A percentile compares a stretch with the other conserved stretches of the same genome.
Evolutionary conservation across 1,284 basidiomycete species (phyloP).

Genomic region (Cryptococcus wingfieldii): DNA sequence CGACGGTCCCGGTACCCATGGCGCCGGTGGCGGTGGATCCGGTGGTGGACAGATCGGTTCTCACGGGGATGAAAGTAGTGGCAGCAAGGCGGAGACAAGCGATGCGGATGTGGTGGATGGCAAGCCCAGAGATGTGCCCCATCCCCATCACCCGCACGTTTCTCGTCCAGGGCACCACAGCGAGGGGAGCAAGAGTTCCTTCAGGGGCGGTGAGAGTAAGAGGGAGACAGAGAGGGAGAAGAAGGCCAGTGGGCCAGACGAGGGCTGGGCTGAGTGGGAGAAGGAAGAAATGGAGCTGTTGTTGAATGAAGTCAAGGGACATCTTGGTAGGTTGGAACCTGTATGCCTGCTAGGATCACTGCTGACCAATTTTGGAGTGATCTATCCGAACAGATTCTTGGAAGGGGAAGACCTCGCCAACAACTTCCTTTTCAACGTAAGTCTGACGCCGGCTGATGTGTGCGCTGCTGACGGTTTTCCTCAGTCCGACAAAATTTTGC

Average conservation of each 20-base stretch:
- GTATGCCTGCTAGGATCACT: neutral
- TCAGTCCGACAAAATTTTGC: conserved; percentile 62
- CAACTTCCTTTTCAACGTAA: conserved; percentile 80
- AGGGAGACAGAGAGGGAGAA: conserved; percentile 9
- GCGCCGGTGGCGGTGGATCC: conserved; percentile 47
- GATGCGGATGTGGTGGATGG: conserved; percentile 21
- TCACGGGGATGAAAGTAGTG: neutral
- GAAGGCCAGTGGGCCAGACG: conserved; percentile 54
- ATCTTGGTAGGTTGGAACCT: conserved; percentile 61
- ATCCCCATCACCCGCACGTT: neutral
- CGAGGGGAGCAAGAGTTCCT: neutral
- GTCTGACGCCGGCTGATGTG: conserved; percentile 10
- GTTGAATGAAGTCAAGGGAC: conserved; percentile 69
- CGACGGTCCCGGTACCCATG: conserved; percentile 46
- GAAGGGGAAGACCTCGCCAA: conserved; percentile 79
- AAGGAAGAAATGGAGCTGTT: conserved; percentile 81
- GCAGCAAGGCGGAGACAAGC: conserved; percentile 2
- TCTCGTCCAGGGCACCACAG: neutral
- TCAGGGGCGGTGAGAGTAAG: neutral
- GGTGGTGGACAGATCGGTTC: conserved; percentile 44
- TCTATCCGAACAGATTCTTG: conserved; percentile 75
- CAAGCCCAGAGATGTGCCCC: conserved; percentile 11
- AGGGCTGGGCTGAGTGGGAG: conserved; percentile 76
- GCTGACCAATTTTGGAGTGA: conserved; percentile 53
- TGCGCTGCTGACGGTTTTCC: neutral